Evolutionary conservation across 768 basidiomycete species (phyloP), one percentile per base, ranked within the genome.

Genomic region (Tulasnella sp.): DNA sequence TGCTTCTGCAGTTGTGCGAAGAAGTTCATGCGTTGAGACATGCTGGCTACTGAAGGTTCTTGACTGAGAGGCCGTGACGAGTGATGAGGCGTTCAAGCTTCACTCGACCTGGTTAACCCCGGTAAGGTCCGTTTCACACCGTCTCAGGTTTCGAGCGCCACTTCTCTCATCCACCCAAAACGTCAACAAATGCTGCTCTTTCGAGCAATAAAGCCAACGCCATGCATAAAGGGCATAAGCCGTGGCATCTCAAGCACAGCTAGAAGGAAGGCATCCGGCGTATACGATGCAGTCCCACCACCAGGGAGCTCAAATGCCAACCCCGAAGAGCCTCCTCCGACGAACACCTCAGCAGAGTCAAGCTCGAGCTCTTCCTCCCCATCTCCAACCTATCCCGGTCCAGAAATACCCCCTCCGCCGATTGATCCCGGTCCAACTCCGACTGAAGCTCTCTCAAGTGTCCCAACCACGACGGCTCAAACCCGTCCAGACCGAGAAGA

Each of bases 21-120:
- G 39, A 67, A 67, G 40, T 41, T 67, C 39, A 44, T 67, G n/a
- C 67, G 35, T 67, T 67, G 67, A 44, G 67, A 42, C 67, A 67
- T 67, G 39, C 6, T 41, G 35, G 17, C 29, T 19, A 9, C 47
- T 52, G 22, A 19, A 19, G 19, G 26, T 59, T 12, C 26, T 11
- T 14, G 52, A 59, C 22, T 22, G 52, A 59, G 32, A 59, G 32
- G 26, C 8, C 26, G 7, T 5, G 29, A 12, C 26, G 4, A 32
- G 26, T n/a, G n/a, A n/a, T n/a, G n/a, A n/a, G n/a, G n/a, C n/a
- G n/a, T n/a, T n/a, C n/a, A n/a, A n/a, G n/a, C n/a, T n/a, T n/a
- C n/a, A n/a, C n/a, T n/a, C n/a, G 22, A 59, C 19, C 26, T 3
- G 22, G 11, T 59, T 59, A 59, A 59, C 52, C 32, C 52, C 52